Evolutionary conservation across 1,139 yeast genomes (phyloP), one percentile per base, ranked within the genome.

Genomic region (Scheffersomyces titani): DNA sequence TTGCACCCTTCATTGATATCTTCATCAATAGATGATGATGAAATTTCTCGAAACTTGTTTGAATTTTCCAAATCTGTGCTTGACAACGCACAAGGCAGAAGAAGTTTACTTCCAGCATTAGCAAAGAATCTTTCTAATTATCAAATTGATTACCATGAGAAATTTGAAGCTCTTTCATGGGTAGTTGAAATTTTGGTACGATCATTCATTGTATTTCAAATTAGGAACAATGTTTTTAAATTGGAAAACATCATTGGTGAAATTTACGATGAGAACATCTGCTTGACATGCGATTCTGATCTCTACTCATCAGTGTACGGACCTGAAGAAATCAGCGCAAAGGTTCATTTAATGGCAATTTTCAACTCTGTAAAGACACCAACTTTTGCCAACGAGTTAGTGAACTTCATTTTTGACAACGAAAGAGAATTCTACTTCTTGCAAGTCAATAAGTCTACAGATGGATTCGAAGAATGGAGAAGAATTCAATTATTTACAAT

Each of bases 381-480:
- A 1, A 52, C 48, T 0, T 81, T 83, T 65, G 83, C 84, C 5
- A 62, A 65, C 4, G 62, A 63, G 0, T 65, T 87, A 18, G 76
- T 87, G 61, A 64, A 75, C 0, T 75, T 69, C 52, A 74, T 88
- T 7, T 56, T 85, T 3, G 70, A 71, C 0, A 72, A 80, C 44
- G 80, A 81, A 19, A 64, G 69, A 19, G 73, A 68, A 2, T 81
- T 75, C 64, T 74, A 78, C 55, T 70, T 88, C 2, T 72, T 84
- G 51, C 67, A 68, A 3, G 87, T 90, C 1, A 64, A 75, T 30
- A 86, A 83, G 61, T 75, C 83, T 53, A 83, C 84, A 0, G 92
- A 90, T 68, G 88, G 90, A 0, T 74, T 73, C 20, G 97, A 90
- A 65, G 97, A 90, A 66, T 76, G 85, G 75, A 78, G 78, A 53